Conservation (phyloP, 1,284 basidiomycete genomes). For the Microstroma glucosiphilum region DNA sequence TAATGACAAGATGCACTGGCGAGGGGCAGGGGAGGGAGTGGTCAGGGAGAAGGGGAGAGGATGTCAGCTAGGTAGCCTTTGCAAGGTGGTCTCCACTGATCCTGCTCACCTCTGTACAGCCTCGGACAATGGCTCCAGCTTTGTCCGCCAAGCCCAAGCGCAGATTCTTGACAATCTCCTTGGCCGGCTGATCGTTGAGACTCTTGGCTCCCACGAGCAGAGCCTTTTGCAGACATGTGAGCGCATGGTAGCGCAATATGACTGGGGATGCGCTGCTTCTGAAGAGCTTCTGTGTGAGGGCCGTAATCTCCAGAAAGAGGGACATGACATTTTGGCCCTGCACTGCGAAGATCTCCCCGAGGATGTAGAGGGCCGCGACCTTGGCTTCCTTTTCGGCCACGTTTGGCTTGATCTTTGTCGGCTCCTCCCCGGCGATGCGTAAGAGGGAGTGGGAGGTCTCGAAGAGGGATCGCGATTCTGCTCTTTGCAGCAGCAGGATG, state of each 20-base stretch:
- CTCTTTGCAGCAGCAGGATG: conserved; percentile 68
- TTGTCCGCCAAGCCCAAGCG: conserved; percentile 72
- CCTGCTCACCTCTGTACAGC: conserved; percentile 64
- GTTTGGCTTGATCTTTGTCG: conserved; percentile 55
- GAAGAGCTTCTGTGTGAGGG: conserved; percentile 26
- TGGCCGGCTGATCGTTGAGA: conserved; percentile 68
- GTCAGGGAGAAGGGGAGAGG: background rate
- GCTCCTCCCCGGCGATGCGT: conserved; percentile 28
- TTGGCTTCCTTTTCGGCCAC: conserved; percentile 66
- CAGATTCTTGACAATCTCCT: conserved; percentile 80
- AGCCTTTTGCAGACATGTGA: conserved; percentile 70
- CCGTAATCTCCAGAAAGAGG: conserved; percentile 72
- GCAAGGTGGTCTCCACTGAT: background rate
- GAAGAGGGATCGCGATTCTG: conserved; percentile 71
- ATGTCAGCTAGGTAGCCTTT: background rate
- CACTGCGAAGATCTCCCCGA: conserved; percentile 77
- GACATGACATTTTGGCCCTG: conserved; percentile 88
- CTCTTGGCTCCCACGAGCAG: conserved; percentile 72
- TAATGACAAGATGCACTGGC: conserved; percentile 48
- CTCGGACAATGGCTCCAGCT: conserved; percentile 77
- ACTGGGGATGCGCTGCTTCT: conserved; percentile 52
- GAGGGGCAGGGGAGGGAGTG: background rate
- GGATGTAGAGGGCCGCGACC: conserved; percentile 68
- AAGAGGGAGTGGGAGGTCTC: conserved; percentile 63
- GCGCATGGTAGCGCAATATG: conserved; percentile 74